These are phyloP conservation scores for Warburgia ugandensis DNA, from an alignment of 164 flowering plant genomes.

Conservation along the genomic window DNA sequence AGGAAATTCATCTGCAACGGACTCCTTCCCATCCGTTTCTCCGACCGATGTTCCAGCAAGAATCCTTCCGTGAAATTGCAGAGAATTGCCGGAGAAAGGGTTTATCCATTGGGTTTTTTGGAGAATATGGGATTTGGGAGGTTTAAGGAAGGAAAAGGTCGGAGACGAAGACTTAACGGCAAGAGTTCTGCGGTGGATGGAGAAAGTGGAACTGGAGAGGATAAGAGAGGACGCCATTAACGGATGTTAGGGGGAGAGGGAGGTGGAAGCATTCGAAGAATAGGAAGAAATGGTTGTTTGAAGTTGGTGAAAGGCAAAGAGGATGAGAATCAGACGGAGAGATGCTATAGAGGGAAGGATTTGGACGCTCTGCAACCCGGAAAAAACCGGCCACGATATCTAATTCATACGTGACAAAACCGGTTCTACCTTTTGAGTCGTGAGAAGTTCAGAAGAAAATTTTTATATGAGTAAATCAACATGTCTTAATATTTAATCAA, in stretches of 20 bases:
- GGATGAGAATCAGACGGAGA: no score
- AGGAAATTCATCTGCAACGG: conserved; percentile 3
- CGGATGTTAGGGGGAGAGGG: not conserved
- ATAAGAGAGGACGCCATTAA: conserved; percentile 26
- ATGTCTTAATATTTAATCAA: no score
- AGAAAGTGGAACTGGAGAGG: conserved; percentile 9
- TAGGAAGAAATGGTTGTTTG: no score
- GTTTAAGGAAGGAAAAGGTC: conserved; percentile 1
- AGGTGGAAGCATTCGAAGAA: no score
- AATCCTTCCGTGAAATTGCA: conserved; percentile 5
- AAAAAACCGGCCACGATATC: no score
- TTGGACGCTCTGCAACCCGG: no score
- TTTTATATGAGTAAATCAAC: no score
- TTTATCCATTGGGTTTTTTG: not conserved
- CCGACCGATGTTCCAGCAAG: conserved; percentile 19
- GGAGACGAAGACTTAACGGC: not conserved
- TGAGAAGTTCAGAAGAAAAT: no score
- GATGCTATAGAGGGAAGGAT: no score
- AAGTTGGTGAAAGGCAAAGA: no score
- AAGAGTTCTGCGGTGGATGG: conserved; percentile 3
- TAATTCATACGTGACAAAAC: no score
- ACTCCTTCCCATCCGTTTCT: conserved; percentile 17
- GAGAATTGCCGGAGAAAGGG: not conserved
- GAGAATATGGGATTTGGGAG: conserved; percentile 2
- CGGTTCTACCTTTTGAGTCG: no score